Conservation (phyloP, 1,284 basidiomycete genomes). For the Ceraceosorus guamensis region DNA sequence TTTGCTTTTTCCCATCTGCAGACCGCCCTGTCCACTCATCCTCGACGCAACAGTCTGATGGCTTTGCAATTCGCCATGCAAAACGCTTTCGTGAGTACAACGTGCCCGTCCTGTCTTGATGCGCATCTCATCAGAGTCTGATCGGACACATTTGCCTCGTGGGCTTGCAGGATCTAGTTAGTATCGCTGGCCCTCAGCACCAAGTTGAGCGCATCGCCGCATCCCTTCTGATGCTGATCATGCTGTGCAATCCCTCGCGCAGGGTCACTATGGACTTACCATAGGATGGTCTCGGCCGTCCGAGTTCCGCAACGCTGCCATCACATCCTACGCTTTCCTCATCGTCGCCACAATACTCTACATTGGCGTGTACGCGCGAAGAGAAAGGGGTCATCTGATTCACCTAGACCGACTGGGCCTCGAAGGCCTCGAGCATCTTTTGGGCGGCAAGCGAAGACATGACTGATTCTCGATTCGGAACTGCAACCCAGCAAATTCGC, state of each 20-base stretch:
- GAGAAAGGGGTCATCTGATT: constrained; percentile 33
- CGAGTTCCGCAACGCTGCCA: constrained; percentile 34
- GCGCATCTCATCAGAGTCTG: too few relatives aligned
- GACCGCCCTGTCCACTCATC: constrained; percentile 16
- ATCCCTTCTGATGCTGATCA: constrained; percentile 9
- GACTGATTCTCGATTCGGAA: too few relatives aligned
- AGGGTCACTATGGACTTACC: constrained; percentile 34
- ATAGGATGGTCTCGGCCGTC: constrained; percentile 23
- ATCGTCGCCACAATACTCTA: constrained; percentile 28
- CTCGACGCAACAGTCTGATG: constrained; percentile 27
- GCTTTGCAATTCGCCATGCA: constrained; percentile 31
- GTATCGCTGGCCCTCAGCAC: too few relatives aligned
- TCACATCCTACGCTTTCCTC: constrained; percentile 24
- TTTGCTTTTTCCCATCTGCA: too few relatives aligned
- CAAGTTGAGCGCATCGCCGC: too few relatives aligned
- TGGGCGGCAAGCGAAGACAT: too few relatives aligned
- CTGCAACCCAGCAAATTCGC: too few relatives aligned
- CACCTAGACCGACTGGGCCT: constrained; percentile 19
- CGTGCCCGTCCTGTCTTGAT: too few relatives aligned
- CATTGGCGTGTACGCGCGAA: constrained; percentile 24
- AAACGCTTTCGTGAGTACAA: constrained; percentile 8
- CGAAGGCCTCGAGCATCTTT: too few relatives aligned
- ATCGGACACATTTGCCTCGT: neutral
- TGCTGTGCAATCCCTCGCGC: constrained; percentile 1
- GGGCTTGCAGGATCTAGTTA: neutral